Base-by-base conservation (phyloP, 192 early-diverging fungal species). In the Backusella mclennaniae region DNA sequence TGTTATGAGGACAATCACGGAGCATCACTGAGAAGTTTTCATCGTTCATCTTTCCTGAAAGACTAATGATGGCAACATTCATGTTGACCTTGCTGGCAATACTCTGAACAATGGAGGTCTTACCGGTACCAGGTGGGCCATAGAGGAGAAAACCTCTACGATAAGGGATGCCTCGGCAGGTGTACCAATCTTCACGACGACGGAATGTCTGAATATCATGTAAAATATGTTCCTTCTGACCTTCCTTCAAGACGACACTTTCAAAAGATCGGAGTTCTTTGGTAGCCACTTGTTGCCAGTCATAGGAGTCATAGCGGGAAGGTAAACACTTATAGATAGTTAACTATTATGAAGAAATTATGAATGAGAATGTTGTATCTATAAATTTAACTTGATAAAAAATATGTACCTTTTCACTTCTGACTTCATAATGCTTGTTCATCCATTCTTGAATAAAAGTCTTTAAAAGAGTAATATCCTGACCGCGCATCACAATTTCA, bases 81-180 rank as follows among this genome's bases (percentile, higher is more conserved):
- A 88, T 86, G 36, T 82, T 80, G 68, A 88, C 59, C 46, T 87
- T 81, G 21, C 87, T 76, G 19, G 87, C 87, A 78, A 88, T 63
- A n/a, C 85, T 85, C 15, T 84, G 82, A 21, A 88, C 84, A 59
- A 87, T 77, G 0, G 85, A 87, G 5, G 85, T 86, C 67, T 88
- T 88, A 29, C 87, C 87, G 1, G 87, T 86, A 46, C 87, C 87
- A 21, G 87, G 87, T 41, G 85, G 85, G 52, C 87, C 87, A 75
- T 87, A 76, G n/a, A 88, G 79, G 23, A 88, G 79, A 67, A 85
- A 84, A 9, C 87, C 85, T 14, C 87, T 84, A 26, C 87, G 81
- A 71, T 88, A 87, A 68, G 87, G 85, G 35, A 88, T 83, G 52
- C 87, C 87, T 14, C 82, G 79, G 14, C 84, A 73, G 63, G 82